Conservation (phyloP, 805 yeast genomes). For the Wickerhamiella lipophila region DNA sequence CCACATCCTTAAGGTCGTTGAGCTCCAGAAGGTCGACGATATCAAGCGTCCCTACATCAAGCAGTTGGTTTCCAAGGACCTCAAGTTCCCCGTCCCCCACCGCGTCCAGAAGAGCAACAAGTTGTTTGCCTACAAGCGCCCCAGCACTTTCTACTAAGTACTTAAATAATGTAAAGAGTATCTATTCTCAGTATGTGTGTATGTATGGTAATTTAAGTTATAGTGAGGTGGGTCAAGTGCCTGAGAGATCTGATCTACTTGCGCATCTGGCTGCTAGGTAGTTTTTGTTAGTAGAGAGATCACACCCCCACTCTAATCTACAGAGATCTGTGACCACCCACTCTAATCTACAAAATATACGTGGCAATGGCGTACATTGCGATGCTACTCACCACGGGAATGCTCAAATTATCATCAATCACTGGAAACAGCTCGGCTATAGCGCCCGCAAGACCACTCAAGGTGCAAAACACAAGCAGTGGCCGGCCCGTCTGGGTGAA, state of each 20-base stretch:
- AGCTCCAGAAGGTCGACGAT: constrained; percentile 92
- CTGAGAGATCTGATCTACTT: no score
- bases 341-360: not conserved
- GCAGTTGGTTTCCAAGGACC: constrained; percentile 89
- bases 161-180: constrained; percentile 8
- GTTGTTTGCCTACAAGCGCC: constrained; percentile 84
- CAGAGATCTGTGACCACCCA: not conserved
- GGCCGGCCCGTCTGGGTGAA: constrained; percentile 55
- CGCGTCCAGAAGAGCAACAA: constrained; percentile 85
- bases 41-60: constrained; percentile 98
- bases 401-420: constrained; percentile 87
- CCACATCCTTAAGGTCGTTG: constrained; percentile 99
- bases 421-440: constrained; percentile 74
- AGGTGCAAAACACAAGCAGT: constrained; percentile 44
- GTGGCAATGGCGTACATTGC: constrained; percentile 3
- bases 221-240: no score
- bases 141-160: constrained; percentile 89
- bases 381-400: constrained; percentile 63
- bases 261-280: no score
- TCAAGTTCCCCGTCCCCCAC: constrained; percentile 99
- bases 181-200: not conserved
- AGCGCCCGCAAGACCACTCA: constrained; percentile 74
- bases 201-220: not conserved
- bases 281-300: no score
- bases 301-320: no score